phyloP scores from a whole-genome alignment of 305 asterid genomes.

The Nicotiana rustica region DNA sequence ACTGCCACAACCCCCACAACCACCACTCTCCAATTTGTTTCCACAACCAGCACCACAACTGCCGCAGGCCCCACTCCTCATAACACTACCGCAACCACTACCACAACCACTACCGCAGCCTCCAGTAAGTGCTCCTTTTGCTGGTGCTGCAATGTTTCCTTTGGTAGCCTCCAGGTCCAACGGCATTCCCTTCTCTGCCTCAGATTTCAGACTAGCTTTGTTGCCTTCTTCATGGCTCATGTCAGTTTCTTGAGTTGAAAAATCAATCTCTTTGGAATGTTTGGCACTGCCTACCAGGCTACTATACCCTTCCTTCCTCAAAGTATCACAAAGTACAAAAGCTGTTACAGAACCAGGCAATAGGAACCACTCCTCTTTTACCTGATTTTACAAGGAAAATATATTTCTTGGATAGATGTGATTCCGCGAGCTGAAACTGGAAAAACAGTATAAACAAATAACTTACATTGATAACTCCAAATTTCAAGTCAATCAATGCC shows the following conservation, averaged over 20 bases:
- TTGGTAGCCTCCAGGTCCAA: constrained; percentile 40
- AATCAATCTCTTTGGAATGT: constrained; percentile 39
- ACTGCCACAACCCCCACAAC: constrained; percentile 9
- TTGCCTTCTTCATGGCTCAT: constrained; percentile 39
- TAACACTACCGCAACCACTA: not conserved
- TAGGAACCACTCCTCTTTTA: constrained; percentile 81
- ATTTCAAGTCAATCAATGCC: constrained; percentile 77
- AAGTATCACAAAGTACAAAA: constrained; percentile 61
- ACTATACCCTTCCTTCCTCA: constrained; percentile 63
- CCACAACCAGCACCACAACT: constrained; percentile 22
- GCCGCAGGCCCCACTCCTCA: constrained; percentile 25
- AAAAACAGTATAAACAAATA: constrained; percentile 10
- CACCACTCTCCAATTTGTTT: constrained; percentile 25
- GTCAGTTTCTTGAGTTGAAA: constrained; percentile 40
- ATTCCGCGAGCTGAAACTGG: constrained; percentile 10
- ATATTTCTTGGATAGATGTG: not conserved
- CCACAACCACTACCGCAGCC: constrained; percentile 22
- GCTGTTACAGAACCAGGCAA: constrained; percentile 63
- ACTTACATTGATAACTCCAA: constrained; percentile 69
- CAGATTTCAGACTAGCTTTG: constrained; percentile 17
- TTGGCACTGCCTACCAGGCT: constrained; percentile 47
- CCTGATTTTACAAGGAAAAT: constrained; percentile 49
- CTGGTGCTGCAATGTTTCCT: constrained; percentile 43
- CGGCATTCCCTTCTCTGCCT: constrained; percentile 33
- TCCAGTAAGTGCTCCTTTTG: constrained; percentile 48